Conservation (phyloP, 2,329 filamentous ascomycete genomes). For the Bipolaris bicolor region DNA sequence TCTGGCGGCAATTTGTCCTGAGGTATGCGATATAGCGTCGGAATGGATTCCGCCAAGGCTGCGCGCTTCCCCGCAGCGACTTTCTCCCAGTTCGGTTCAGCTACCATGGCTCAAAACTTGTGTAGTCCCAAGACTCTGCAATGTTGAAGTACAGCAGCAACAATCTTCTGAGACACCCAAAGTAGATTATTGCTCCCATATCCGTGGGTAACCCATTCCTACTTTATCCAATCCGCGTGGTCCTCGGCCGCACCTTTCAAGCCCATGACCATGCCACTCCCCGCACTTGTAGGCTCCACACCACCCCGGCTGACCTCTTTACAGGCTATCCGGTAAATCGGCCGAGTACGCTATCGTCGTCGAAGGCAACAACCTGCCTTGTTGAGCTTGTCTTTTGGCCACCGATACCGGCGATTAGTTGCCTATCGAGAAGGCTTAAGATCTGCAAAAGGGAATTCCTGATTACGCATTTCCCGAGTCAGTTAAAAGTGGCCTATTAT, state of each 20-base stretch:
- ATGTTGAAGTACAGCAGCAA: background rate
- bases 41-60: slow-evolving; percentile 58
- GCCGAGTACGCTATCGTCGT: slow-evolving; percentile 6
- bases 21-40: slow-evolving; percentile 64
- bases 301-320: slow-evolving; percentile 7
- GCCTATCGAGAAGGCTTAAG: background rate
- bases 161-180: background rate
- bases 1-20: slow-evolving; percentile 59
- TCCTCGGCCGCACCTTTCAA: slow-evolving; percentile 6
- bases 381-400: slow-evolving; percentile 10
- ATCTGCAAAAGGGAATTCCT: slow-evolving; percentile 20
- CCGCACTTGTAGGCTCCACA: slow-evolving; percentile 8
- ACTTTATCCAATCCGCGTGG: slow-evolving; percentile 11
- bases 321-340: slow-evolving; percentile 8
- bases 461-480: slow-evolving; percentile 18
- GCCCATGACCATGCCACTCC: slow-evolving; percentile 10
- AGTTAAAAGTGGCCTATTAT: slow-evolving; percentile 18
- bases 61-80: slow-evolving; percentile 54
- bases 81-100: slow-evolving; percentile 51
- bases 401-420: slow-evolving; percentile 25
- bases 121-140: background rate
- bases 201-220: slow-evolving; percentile 7
- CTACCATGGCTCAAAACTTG: slow-evolving; percentile 6
- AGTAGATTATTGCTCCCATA: background rate
- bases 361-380: slow-evolving; percentile 10